Conservation (phyloP, 345 rosid species). For the Toxicodendron radicans region DNA sequence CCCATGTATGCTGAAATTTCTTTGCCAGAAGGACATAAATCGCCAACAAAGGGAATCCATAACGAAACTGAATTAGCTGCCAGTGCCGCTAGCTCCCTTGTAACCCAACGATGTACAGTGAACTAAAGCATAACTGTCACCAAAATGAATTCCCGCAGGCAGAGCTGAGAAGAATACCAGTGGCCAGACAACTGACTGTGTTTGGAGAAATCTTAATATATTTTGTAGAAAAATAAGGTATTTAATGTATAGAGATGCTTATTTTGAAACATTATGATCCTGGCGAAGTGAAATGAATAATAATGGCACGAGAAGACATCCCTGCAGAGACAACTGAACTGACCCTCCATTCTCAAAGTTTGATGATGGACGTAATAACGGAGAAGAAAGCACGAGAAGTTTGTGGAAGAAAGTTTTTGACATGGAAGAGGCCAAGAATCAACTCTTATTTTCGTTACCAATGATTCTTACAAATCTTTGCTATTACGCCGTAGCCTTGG, state of each 20-base stretch:
- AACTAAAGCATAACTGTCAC: slow-evolving; percentile 41
- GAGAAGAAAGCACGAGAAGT: not conserved
- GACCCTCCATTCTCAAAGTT: too few relatives aligned
- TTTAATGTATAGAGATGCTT: slow-evolving; percentile 58
- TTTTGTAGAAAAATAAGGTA: slow-evolving; percentile 62
- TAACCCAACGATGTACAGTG: slow-evolving; percentile 47
- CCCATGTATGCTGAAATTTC: slow-evolving; percentile 56
- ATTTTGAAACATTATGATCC: slow-evolving; percentile 48
- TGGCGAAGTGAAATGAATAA: slow-evolving; percentile 54
- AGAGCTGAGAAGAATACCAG: slow-evolving; percentile 43
- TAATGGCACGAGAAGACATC: too few relatives aligned
- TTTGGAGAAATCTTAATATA: slow-evolving; percentile 67
- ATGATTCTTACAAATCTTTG: slow-evolving; percentile 50
- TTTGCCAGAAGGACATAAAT: slow-evolving; percentile 39
- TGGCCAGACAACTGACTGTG: slow-evolving; percentile 56
- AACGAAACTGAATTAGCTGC: slow-evolving; percentile 71
- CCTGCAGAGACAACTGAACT: too few relatives aligned
- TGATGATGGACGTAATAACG: too few relatives aligned
- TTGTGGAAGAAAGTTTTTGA: slow-evolving; percentile 39
- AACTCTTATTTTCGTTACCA: slow-evolving; percentile 53
- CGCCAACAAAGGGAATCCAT: slow-evolving; percentile 49
- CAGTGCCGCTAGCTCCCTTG: slow-evolving; percentile 62
- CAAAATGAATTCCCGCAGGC: slow-evolving; percentile 47
- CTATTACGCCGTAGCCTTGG: slow-evolving; percentile 48
- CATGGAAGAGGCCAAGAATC: slow-evolving; percentile 52